These are phyloP conservation scores for Hansenula lynferdii DNA, from an alignment of 1,139 yeast genomes.

Conservation along the genomic window DNA sequence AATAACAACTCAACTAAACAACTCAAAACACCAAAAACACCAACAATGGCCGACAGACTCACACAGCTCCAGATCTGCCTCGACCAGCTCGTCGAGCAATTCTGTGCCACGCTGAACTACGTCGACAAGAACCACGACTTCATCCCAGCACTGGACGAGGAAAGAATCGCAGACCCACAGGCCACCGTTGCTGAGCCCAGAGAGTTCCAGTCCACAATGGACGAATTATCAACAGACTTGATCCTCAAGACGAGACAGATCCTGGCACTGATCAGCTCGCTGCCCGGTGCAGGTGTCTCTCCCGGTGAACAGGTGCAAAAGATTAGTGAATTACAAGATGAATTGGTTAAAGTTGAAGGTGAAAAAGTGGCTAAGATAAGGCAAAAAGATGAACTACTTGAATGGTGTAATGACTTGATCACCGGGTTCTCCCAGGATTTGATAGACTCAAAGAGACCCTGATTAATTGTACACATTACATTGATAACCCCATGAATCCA, in stretches of 20 bases:
- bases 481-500: conserved; percentile 43
- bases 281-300: conserved; percentile 91
- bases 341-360: conserved; percentile 57
- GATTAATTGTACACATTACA: conserved; percentile 39
- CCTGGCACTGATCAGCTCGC: conserved; percentile 74
- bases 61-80: conserved; percentile 90
- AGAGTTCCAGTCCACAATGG: conserved; percentile 46
- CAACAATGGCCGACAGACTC: conserved; percentile 74
- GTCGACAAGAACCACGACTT: conserved; percentile 70
- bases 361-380: conserved; percentile 53
- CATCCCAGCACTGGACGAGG: conserved; percentile 44
- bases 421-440: conserved; percentile 16
- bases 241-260: conserved; percentile 85
- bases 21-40: background rate
- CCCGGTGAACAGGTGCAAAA: conserved; percentile 66
- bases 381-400: conserved; percentile 61
- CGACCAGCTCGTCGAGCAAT: conserved; percentile 89
- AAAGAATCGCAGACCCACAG: conserved; percentile 46
- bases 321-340: conserved; percentile 59
- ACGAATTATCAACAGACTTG: conserved; percentile 77
- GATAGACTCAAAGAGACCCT: conserved; percentile 19
- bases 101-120: conserved; percentile 85
- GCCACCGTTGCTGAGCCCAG: conserved; percentile 33
- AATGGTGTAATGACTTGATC: conserved; percentile 67
- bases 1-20: too few relatives aligned